Evolutionary conservation across 305 asterid species (phyloP).

Genomic region (Rubia tinctorum): DNA sequence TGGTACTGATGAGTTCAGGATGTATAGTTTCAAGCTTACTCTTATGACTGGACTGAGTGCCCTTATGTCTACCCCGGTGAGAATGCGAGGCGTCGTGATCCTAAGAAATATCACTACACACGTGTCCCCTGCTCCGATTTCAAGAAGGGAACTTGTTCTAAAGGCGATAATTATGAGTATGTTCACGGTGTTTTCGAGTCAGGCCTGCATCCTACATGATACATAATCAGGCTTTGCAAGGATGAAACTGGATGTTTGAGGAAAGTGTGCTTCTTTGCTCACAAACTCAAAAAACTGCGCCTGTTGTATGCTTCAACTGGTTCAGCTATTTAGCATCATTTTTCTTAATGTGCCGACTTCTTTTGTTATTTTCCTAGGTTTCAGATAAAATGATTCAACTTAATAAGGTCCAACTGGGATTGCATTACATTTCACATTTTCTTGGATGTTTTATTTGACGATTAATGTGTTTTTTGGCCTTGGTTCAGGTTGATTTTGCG

Average conservation of each 20-base stretch:
- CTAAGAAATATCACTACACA: conserved; percentile 31
- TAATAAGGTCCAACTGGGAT: too few relatives aligned
- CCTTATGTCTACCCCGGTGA: conserved; percentile 45
- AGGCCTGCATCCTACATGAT: conserved; percentile 45
- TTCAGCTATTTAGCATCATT: conserved; percentile 21
- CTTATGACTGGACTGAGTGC: conserved; percentile 43
- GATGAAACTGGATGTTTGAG: conserved; percentile 37
- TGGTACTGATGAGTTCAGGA: conserved; percentile 38
- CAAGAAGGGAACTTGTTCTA: conserved; percentile 37
- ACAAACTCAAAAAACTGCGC: conserved; percentile 34
- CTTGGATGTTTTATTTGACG: too few relatives aligned
- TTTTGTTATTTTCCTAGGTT: too few relatives aligned
- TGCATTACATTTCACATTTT: too few relatives aligned
- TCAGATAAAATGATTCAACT: too few relatives aligned
- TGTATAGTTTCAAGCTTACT: conserved; percentile 43
- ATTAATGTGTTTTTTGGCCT: too few relatives aligned
- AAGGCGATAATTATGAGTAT: conserved; percentile 33
- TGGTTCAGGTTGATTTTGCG: too few relatives aligned
- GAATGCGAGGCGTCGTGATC: conserved; percentile 43
- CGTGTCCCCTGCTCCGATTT: conserved; percentile 45
- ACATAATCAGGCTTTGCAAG: conserved; percentile 42
- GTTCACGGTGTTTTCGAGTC: conserved; percentile 45
- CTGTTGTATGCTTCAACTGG: conserved; percentile 37
- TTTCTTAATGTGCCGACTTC: too few relatives aligned
- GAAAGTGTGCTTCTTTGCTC: conserved; percentile 41